Percentiles rank a stretch among this genome's conserved stretches.
These are phyloP conservation scores for Plectosphaerella plurivora DNA, from an alignment of 2,329 filamentous ascomycete species.

Conservation along the genomic window DNA sequence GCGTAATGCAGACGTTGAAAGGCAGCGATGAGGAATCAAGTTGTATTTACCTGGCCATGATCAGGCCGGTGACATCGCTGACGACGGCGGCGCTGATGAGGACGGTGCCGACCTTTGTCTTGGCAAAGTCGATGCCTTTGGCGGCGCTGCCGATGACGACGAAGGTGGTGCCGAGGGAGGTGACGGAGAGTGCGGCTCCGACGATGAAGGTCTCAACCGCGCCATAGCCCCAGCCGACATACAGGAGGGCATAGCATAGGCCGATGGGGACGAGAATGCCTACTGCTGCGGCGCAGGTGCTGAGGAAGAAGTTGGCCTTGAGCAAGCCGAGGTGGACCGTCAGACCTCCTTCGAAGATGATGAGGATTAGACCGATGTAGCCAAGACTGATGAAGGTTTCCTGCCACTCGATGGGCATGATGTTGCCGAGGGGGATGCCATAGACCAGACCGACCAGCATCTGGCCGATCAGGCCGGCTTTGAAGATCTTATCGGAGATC, in stretches of 20 bases:
- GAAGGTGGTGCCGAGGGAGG: constrained; percentile 28
- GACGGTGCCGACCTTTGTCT: constrained; percentile 37
- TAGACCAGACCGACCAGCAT: constrained; percentile 43
- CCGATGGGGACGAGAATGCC: constrained; percentile 42
- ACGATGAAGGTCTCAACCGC: constrained; percentile 16
- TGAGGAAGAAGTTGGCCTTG: constrained; percentile 36
- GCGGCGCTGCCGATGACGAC: constrained; percentile 23
- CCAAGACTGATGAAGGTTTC: constrained; percentile 40
- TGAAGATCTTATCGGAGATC: constrained; percentile 32
- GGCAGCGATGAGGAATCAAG: not conserved
- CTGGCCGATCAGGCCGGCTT: constrained; percentile 40
- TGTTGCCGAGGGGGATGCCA: constrained; percentile 37
- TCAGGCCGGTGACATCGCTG: constrained; percentile 39
- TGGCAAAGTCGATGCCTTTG: constrained; percentile 30
- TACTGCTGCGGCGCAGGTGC: constrained; percentile 32
- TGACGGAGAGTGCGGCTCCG: constrained; percentile 25
- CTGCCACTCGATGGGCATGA: constrained; percentile 36
- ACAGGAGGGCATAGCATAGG: constrained; percentile 36
- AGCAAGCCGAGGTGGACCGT: constrained; percentile 39
- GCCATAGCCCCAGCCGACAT: constrained; percentile 35
- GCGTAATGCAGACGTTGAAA: not conserved
- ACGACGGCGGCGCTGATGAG: constrained; percentile 41
- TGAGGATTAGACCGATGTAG: constrained; percentile 42
- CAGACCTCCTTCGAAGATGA: constrained; percentile 47
- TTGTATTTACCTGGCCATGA: constrained; percentile 24